Evolutionary conservation across 2,329 filamentous ascomycete species (phyloP).

Genomic region (Epichloe scottii): DNA sequence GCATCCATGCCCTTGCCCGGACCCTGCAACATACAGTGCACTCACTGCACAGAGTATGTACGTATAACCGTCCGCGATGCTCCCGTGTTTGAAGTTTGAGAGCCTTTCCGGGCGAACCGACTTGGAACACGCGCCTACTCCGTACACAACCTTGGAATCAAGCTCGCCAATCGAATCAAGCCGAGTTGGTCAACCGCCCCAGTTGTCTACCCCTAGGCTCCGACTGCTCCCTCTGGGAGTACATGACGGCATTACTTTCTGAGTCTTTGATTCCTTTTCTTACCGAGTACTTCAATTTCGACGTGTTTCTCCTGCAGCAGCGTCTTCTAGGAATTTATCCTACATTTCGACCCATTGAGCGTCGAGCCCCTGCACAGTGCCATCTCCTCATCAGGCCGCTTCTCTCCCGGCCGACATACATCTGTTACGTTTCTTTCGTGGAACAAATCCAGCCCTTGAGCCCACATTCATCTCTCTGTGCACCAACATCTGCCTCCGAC

Average conservation of each 20-base stretch:
- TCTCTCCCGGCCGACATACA: neutral
- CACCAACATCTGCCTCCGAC: neutral
- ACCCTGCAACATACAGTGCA: neutral
- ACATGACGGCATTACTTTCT: neutral
- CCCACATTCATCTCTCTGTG: neutral
- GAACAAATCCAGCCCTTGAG: neutral
- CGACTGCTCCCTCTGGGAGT: neutral
- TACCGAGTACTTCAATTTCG: neutral
- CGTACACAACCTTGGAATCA: neutral
- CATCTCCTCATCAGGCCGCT: neutral
- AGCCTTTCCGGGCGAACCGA: neutral
- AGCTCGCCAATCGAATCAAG: neutral
- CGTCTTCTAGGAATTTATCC: neutral
- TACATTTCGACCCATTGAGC: neutral
- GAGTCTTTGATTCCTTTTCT: neutral
- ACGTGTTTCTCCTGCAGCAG: neutral
- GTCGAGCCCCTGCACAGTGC: neutral
- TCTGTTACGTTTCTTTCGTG: neutral
- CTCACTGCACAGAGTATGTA: neutral
- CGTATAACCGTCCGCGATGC: neutral
- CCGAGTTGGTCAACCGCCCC: neutral
- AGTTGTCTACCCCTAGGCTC: neutral
- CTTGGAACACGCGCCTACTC: too few relatives aligned
- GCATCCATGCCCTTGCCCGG: neutral
- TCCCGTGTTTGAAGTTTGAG: neutral